Evolutionary conservation across 2,329 filamentous ascomycete species (phyloP), one percentile per base, ranked within the genome.

Genomic region (Geoglossum cookeanum): DNA sequence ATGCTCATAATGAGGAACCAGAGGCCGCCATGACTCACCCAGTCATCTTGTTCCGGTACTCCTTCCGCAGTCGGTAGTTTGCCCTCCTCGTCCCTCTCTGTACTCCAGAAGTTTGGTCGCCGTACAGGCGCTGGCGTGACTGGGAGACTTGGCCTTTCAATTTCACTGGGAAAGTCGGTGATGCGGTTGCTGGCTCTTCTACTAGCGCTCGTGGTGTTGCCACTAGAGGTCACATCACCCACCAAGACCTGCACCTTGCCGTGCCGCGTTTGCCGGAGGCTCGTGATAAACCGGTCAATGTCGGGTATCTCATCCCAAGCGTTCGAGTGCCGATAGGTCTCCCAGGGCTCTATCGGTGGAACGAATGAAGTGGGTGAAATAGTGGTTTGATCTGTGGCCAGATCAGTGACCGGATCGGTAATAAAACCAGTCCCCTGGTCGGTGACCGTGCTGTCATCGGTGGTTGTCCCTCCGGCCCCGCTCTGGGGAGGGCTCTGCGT

Each of bases 251-350:
- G 70, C 47, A 70, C 63, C 60, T 72, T 74, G 56, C 68, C 75
- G 59, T 74, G 75, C 58, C 75, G 77, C 65, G 79, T 76, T 67
- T 83, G 81, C 63, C 85, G 81, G 58, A 94, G 74, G 56, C 80
- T 77, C 61, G 87, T 85, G 57, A 97, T 86, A 67, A 96, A 98
- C 61, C 80, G 79, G 64, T 87, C 83, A 64, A 98, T 98, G 62
- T 87, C 85, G 11, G 87, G 86, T 56, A 94, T 79, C 56, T 87
- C 86, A 65, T 98, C 92, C 92, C 92, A 98, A 15, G 88, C 90
- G 68, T 97, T 98, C 55, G 75, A 79, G 52, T 81, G 78, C n/a
- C 80, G 75, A 67, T 85, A 95, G 52, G 76, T 76, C 61, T 80
- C 78, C 86, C 87, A 94, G 22, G 81, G 77, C 64, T 83, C 76